Conservation (phyloP, 2,329 filamentous ascomycete species). For the Hypoxylon sp. region DNA sequence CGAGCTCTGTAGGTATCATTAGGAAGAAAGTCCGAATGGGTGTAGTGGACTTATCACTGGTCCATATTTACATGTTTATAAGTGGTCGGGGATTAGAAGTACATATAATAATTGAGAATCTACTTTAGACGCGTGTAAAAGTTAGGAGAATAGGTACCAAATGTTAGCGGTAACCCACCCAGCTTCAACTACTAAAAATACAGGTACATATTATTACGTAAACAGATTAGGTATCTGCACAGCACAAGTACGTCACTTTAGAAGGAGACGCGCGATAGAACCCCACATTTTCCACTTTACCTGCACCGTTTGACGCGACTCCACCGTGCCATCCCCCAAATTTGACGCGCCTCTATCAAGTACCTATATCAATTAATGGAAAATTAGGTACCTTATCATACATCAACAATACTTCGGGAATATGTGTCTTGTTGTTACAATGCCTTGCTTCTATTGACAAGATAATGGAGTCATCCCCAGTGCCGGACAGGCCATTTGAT, state of each 20-base stretch:
- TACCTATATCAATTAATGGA: neutral
- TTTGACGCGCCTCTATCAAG: constrained; percentile 34
- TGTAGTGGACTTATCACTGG: neutral
- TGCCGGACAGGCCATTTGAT: constrained; percentile 60
- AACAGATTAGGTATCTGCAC: neutral
- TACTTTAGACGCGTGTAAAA: too few species aligned
- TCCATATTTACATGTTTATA: too few species aligned
- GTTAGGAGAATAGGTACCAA: too few species aligned
- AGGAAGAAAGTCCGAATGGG: neutral
- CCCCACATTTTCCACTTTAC: constrained; percentile 9
- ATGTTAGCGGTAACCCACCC: neutral
- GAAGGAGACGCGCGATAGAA: neutral
- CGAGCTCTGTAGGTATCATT: neutral
- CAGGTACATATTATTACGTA: neutral
- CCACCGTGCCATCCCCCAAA: neutral
- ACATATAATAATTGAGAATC: too few species aligned
- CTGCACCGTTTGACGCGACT: constrained; percentile 33
- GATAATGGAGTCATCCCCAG: constrained; percentile 49
- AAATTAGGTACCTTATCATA: constrained; percentile 4
- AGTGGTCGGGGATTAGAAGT: neutral
- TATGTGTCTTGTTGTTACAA: constrained; percentile 25
- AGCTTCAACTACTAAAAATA: too few species aligned
- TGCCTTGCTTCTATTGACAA: constrained; percentile 33
- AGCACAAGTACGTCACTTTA: constrained; percentile 5
- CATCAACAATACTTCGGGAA: neutral